A percentile compares a stretch with the other conserved stretches of the same genome.
Evolutionary conservation across 495 filamentous ascomycete species (phyloP).

Genomic region (Terfezia boudieri): DNA sequence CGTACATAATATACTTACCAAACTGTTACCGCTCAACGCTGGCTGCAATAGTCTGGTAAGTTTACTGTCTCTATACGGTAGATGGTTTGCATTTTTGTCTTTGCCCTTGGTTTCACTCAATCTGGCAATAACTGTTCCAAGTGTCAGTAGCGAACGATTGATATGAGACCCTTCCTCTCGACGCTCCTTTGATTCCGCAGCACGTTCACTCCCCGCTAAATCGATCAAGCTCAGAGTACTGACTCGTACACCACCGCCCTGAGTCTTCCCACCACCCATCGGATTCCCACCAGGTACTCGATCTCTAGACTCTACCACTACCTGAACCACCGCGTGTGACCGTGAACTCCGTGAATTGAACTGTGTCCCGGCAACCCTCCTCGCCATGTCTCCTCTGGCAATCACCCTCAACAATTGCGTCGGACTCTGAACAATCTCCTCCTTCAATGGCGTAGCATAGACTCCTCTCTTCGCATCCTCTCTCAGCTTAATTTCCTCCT

Average conservation of each 20-base stretch:
- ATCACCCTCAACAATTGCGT: slow-evolving; percentile 90
- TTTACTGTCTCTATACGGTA: slow-evolving; percentile 94
- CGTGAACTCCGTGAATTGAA: slow-evolving; percentile 92
- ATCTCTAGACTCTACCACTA: slow-evolving; percentile 91
- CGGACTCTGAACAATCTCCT: slow-evolving; percentile 95
- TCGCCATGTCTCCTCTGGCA: slow-evolving; percentile 74
- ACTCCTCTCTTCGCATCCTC: slow-evolving; percentile 93
- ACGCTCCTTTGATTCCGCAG: slow-evolving; percentile 84
- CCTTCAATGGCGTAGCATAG: slow-evolving; percentile 86
- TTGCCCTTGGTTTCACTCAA: slow-evolving; percentile 44
- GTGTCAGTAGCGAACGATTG: slow-evolving; percentile 87
- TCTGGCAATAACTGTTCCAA: slow-evolving; percentile 83
- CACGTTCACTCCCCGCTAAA: slow-evolving; percentile 85
- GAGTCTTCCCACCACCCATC: slow-evolving; percentile 33
- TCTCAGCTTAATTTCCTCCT: slow-evolving; percentile 86
- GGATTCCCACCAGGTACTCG: slow-evolving; percentile 31
- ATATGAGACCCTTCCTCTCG: slow-evolving; percentile 92
- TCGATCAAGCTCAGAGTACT: slow-evolving; percentile 91
- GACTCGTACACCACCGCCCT: slow-evolving; percentile 76
- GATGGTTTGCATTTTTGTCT: slow-evolving; percentile 54
- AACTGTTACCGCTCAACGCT: slow-evolving; percentile 75
- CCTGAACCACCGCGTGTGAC: slow-evolving; percentile 94
- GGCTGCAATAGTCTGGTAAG: slow-evolving; percentile 82
- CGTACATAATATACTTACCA: slow-evolving; percentile 93
- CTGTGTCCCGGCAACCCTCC: slow-evolving; percentile 77